Base-by-base conservation (phyloP, 495 filamentous ascomycete species). In the Chaetomium cochliodes region DNA sequence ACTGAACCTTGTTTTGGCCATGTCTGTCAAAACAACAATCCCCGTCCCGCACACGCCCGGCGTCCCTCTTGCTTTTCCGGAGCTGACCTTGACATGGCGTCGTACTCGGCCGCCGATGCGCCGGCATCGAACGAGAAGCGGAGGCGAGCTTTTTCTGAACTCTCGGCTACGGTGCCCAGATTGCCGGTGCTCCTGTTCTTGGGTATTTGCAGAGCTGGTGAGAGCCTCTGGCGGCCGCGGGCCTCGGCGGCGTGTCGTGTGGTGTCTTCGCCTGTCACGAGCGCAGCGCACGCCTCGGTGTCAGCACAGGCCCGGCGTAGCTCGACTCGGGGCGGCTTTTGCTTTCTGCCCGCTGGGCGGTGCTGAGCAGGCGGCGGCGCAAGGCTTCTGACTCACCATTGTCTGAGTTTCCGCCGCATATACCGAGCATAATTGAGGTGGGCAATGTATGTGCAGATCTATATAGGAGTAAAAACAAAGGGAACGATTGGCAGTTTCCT, bases 181-280 rank as follows among this genome's bases (percentile, higher is more conserved):
- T 86, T 88, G 23, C 86, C 79, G 25, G 85, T 85, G 69, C 86
- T 88, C 64, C 80, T 79, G 77, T 86, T 87, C 76, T 84, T 89
- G 66, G 82, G 90, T 59, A 90, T 78, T 59, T 80, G 78, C 53
- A 82, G 54, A 8, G 76, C 57, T 30, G 78, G 74, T 54, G 72
- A 26, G 37, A 81, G 76, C 59, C 72, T 67, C 63, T 56, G 64
- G 28, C 71, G 68, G 56, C 65, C 70, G 61, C 69, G 72, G 47
- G 74, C 70, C 62, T 78, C 76, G 54, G 67, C 70, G 68, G 73
- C 74, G 62, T 76, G 72, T 68, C 69, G 70, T 73, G 64, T 30
- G 28, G 28, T 75, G 58, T 81, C 78, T 65, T 75, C 81, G 73
- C 81, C 80, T 76, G 72, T 62, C 11, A 55, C 15, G 22, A 61